phyloP scores from a whole-genome alignment of 805 yeast species.

The Barnettozyma botsteinii region DNA sequence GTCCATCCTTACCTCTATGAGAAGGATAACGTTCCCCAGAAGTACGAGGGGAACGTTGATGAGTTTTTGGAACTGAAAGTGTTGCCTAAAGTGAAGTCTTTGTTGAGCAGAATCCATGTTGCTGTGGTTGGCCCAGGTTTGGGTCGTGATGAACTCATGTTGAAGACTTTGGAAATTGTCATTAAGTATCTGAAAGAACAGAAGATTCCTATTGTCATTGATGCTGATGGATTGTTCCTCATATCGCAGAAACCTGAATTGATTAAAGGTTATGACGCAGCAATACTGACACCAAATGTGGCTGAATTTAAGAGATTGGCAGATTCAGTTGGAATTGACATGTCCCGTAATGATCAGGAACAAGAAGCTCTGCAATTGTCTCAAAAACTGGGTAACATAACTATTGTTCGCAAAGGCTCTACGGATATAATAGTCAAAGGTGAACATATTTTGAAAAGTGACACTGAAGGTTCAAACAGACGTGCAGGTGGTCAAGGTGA shows the following conservation, averaged over 20 bases:
- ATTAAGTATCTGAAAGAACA: slow-evolving; percentile 48
- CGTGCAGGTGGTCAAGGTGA: slow-evolving; percentile 98
- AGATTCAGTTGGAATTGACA: slow-evolving; percentile 37
- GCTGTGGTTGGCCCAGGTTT: slow-evolving; percentile 92
- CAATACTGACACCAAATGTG: slow-evolving; percentile 84
- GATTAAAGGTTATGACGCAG: slow-evolving; percentile 47
- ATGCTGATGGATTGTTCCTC: slow-evolving; percentile 83
- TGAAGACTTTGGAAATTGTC: slow-evolving; percentile 50
- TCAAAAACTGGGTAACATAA: slow-evolving; percentile 45
- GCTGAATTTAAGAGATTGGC: slow-evolving; percentile 73
- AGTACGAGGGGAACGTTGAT: slow-evolving; percentile 10
- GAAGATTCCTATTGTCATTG: slow-evolving; percentile 69
- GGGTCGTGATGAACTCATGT: slow-evolving; percentile 74
- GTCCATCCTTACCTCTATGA: slow-evolving; percentile 86
- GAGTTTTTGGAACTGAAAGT: slow-evolving; percentile 37
- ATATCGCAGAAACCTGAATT: slow-evolving; percentile 53
- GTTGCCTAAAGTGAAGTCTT: slow-evolving; percentile 46
- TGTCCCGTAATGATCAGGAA: slow-evolving; percentile 1
- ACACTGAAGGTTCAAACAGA: slow-evolving; percentile 58
- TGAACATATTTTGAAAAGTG: slow-evolving; percentile 36
- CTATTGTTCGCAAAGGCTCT: slow-evolving; percentile 69
- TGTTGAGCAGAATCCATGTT: slow-evolving; percentile 68
- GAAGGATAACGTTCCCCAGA: slow-evolving; percentile 21
- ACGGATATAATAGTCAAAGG: slow-evolving; percentile 59
- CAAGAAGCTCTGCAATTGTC: slow-evolving; percentile 39